phyloP scores from a whole-genome alignment of 2,329 filamentous ascomycete genomes.

The Fusarium abutilonis region DNA sequence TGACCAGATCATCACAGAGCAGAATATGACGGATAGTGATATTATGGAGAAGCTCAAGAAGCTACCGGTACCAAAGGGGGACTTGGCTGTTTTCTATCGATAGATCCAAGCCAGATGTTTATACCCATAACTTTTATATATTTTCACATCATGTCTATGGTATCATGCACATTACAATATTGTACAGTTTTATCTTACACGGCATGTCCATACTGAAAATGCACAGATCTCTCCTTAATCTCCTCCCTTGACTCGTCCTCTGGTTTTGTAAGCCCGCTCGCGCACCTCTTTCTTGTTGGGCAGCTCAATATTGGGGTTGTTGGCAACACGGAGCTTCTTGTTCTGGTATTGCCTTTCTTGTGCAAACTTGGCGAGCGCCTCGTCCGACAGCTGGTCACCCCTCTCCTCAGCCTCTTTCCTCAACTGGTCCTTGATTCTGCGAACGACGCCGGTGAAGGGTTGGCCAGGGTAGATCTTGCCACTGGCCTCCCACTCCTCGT shows the following conservation, averaged over 20 bases:
- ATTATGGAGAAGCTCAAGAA: constrained; percentile 74
- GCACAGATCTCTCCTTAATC: constrained; percentile 4
- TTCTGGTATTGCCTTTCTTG: constrained; percentile 32
- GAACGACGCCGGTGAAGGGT: constrained; percentile 59
- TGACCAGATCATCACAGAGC: constrained; percentile 84
- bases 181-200: constrained; percentile 45
- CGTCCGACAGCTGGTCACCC: constrained; percentile 45
- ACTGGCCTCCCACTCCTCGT: constrained; percentile 62
- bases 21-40: constrained; percentile 74
- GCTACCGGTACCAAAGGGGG: constrained; percentile 62
- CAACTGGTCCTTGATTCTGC: constrained; percentile 55
- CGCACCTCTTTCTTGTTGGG: constrained; percentile 51
- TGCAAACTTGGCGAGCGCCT: constrained; percentile 42
- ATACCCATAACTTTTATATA: constrained; percentile 26
- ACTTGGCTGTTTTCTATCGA: constrained; percentile 64
- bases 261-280: constrained; percentile 22
- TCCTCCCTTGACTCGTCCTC: constrained; percentile 14
- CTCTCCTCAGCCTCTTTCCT: constrained; percentile 49
- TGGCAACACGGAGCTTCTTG: constrained; percentile 48
- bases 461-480: constrained; percentile 65
- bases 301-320: constrained; percentile 55
- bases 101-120: constrained; percentile 42
- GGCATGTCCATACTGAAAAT: constrained; percentile 5
- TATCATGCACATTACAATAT: constrained; percentile 46
- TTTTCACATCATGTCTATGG: constrained; percentile 43